phyloP scores from a whole-genome alignment of 805 yeast genomes.

The Ogataea corticis region DNA sequence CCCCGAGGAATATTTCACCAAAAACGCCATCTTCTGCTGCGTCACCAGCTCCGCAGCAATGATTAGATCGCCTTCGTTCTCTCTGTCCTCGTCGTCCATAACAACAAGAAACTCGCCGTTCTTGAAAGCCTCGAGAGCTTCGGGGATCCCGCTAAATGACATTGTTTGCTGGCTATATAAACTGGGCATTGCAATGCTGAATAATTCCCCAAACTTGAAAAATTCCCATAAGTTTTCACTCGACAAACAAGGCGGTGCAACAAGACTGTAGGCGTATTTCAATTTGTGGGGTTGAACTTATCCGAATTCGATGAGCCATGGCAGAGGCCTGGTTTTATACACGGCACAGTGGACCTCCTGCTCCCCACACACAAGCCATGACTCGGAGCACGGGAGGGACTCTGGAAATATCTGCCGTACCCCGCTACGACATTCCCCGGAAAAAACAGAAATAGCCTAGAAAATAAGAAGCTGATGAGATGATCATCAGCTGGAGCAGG shows the following conservation, averaged over 20 bases:
- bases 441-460: too few species aligned
- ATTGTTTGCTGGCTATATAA: slow-evolving; percentile 3
- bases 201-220: not conserved
- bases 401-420: too few species aligned
- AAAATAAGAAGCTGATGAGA: too few species aligned
- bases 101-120: slow-evolving; percentile 86
- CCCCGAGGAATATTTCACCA: slow-evolving; percentile 85
- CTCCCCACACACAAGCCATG: too few species aligned
- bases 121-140: slow-evolving; percentile 70
- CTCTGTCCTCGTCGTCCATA: slow-evolving; percentile 96
- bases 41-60: slow-evolving; percentile 85
- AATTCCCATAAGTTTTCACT: not conserved
- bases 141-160: slow-evolving; percentile 56
- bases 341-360: too few species aligned
- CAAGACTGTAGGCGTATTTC: not conserved
- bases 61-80: slow-evolving; percentile 96
- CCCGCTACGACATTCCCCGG: too few species aligned
- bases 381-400: too few species aligned
- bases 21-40: slow-evolving; percentile 87
- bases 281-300: too few species aligned
- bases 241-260: slow-evolving; percentile 2
- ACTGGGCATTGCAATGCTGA: too few species aligned
- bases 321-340: too few species aligned
- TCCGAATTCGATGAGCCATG: too few species aligned
- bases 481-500: too few species aligned